Evolutionary conservation across 805 yeast genomes (phyloP), one percentile per base, ranked within the genome.

Genomic region (Naumovozyma dairenensis): DNA sequence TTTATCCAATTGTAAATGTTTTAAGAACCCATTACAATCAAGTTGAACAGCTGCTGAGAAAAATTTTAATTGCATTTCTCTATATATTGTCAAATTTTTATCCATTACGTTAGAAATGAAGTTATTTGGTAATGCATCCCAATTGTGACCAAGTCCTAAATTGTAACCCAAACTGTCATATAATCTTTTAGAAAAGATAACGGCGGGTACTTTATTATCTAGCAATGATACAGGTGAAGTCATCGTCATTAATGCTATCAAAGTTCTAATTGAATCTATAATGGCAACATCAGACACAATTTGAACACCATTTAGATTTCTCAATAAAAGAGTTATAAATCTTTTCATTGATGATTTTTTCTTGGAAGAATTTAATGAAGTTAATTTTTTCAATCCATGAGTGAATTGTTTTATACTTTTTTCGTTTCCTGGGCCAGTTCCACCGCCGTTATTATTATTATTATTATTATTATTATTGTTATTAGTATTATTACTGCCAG

Each of bases 1-100:
- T 6, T 39, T 35, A 13, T 40, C 48, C n/a, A 42, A 31, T 13
- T 38, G 29, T 13, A 54, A 33, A 28, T 37, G 53, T 6, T 49
- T 49, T 29, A 58, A 37, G 16, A 58, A 49, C 3, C 46, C 35
- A 16, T 45, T 39, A 7, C 56, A 53, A 25, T 57, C 56, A 16
- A 55, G 33, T 36, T 55, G 44, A 5, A 50, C 32, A 3, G 49
- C 44, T 4, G 47, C 43, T 12, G 48, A 35, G 26, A 51, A 50
- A 29, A 36, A 48, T 35, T 51, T 53, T 21, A 54, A 34, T 31
- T 43, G 48, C 3, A 49, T 33, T 21, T 38, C 39, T n/a, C 44
- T 38, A 12, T 39, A 38, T 7, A 47, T 34, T 10, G 25, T 20
- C 2, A 47, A 45, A 29, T 48, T 43, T 35, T 44, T 48, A 13